These are phyloP conservation scores for Iodosphaeria phyllophila DNA, from an alignment of 2,329 filamentous ascomycete species.

Conservation along the genomic window DNA sequence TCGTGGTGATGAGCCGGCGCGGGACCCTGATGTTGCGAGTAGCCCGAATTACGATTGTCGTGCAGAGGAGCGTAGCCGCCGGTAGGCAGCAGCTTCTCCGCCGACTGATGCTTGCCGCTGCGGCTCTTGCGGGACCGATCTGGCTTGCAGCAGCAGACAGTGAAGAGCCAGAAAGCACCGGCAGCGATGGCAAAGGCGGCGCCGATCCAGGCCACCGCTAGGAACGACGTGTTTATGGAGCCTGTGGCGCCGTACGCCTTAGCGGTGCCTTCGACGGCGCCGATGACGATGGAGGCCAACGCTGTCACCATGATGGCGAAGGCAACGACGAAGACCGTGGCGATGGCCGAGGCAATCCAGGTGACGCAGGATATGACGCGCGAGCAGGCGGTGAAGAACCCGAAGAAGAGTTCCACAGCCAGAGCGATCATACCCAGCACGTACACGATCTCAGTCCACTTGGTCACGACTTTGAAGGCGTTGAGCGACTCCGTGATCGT, in stretches of 20 bases:
- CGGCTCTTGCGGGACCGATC: slow-evolving; percentile 25
- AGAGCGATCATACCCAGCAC: slow-evolving; percentile 55
- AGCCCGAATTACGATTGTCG: slow-evolving; percentile 14
- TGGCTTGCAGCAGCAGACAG: slow-evolving; percentile 72
- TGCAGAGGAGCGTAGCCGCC: slow-evolving; percentile 26
- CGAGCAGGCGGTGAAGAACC: slow-evolving; percentile 68
- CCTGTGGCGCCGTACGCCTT: slow-evolving; percentile 54
- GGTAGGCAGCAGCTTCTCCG: slow-evolving; percentile 31
- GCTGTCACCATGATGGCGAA: slow-evolving; percentile 59
- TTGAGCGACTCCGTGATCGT: slow-evolving; percentile 49
- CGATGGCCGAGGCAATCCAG: slow-evolving; percentile 53
- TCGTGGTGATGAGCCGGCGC: too few relatives aligned
- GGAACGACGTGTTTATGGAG: slow-evolving; percentile 48
- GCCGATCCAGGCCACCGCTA: slow-evolving; percentile 60
- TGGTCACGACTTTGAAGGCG: slow-evolving; percentile 53
- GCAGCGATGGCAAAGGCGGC: slow-evolving; percentile 59
- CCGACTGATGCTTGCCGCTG: too few relatives aligned
- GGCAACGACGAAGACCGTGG: slow-evolving; percentile 33
- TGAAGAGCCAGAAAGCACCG: slow-evolving; percentile 79
- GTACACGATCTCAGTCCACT: slow-evolving; percentile 73
- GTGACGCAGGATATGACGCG: slow-evolving; percentile 67
- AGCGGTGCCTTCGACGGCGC: slow-evolving; percentile 45
- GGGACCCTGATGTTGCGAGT: slow-evolving; percentile 5
- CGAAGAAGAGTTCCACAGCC: slow-evolving; percentile 53
- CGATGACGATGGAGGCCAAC: slow-evolving; percentile 51